Evolutionary conservation across 805 yeast species (phyloP).

Genomic region (Pichia exigua): DNA sequence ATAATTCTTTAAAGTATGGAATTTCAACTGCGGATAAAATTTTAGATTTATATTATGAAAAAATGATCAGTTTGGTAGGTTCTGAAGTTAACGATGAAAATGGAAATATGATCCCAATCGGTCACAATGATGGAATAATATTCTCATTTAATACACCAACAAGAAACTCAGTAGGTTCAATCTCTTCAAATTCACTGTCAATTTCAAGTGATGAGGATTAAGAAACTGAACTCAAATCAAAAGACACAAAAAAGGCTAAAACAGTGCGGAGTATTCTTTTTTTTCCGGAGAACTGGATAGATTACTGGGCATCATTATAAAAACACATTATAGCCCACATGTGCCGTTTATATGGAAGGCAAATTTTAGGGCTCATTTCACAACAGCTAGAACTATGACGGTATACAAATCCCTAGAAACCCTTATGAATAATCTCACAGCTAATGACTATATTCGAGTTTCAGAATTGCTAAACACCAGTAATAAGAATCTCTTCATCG

Average conservation of each 20-base stretch:
- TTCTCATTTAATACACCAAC: not conserved
- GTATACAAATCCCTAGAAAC: not conserved
- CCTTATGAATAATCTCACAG: not conserved
- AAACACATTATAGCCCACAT: not conserved
- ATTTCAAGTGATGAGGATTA: not conserved
- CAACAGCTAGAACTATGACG: not conserved
- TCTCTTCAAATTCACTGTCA: not conserved
- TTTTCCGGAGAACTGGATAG: not conserved
- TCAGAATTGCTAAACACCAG: slow-evolving; percentile 17
- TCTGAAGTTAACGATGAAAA: slow-evolving; percentile 4
- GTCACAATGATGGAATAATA: not conserved
- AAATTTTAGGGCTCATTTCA: too few relatives aligned
- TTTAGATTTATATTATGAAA: slow-evolving; percentile 39
- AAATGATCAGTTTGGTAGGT: slow-evolving; percentile 46
- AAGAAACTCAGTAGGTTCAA: not conserved
- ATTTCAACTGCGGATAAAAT: slow-evolving; percentile 32
- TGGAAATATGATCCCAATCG: not conserved
- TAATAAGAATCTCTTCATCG: slow-evolving; percentile 23
- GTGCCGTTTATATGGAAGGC: not conserved
- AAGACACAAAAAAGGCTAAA: not conserved
- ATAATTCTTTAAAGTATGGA: slow-evolving; percentile 19
- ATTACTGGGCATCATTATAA: not conserved
- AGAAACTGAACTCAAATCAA: not conserved
- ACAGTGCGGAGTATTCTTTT: not conserved
- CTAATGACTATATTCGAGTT: slow-evolving; percentile 10